A percentile compares a stretch with the other conserved stretches of the same genome.
Conservation (phyloP, 225 moss, liverwort and hornwort species). For the Antitrichia curtipendula region DNA sequence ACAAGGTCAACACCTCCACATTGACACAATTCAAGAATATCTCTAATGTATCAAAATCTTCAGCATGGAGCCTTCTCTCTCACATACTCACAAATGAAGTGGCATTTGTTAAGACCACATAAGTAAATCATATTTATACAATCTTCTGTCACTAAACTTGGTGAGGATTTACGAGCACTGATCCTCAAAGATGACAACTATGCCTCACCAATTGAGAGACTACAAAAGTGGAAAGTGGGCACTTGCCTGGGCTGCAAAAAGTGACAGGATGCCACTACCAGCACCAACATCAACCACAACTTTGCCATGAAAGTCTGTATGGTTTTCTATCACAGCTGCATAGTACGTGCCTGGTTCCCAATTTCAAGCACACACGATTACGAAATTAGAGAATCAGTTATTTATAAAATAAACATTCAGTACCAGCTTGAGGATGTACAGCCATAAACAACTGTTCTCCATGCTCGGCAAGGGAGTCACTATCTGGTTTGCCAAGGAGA, state of each 20-base stretch:
- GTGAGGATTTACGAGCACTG: not conserved
- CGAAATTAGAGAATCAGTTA: not conserved
- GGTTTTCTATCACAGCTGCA: constrained; percentile 57
- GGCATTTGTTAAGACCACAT: not conserved
- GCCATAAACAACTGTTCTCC: not conserved
- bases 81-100: not conserved
- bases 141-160: not conserved
- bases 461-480: not conserved
- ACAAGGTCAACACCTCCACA: not conserved
- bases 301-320: constrained; percentile 44
- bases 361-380: not conserved
- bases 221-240: not conserved
- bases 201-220: not conserved
- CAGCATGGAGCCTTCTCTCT: not conserved
- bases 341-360: constrained; percentile 43
- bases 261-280: constrained; percentile 56
- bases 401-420: not conserved
- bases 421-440: not conserved
- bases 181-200: not conserved
- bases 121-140: not conserved
- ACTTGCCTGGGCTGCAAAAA: constrained; percentile 63
- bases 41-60: not conserved
- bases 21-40: not conserved
- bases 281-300: constrained; percentile 63
- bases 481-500: not conserved